phyloP scores from a whole-genome alignment of 1,284 basidiomycete genomes.

The Megacollybia platyphylla region DNA sequence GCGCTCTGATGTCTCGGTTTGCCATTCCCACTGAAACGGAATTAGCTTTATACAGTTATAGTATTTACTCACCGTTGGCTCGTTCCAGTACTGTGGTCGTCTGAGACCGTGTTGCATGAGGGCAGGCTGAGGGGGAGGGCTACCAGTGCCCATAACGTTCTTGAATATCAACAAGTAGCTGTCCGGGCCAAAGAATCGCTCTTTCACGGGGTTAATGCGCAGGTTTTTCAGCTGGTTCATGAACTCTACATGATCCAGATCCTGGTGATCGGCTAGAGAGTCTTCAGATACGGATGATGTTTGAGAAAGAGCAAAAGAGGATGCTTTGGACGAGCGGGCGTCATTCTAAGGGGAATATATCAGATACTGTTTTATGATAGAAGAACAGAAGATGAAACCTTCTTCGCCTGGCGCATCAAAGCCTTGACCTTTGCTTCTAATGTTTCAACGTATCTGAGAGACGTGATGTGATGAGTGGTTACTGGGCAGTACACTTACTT shows the following conservation, averaged over 20 bases:
- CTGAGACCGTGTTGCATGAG: constrained; percentile 25
- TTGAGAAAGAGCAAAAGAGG: too few species aligned
- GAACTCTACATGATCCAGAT: constrained; percentile 20
- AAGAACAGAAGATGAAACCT: too few species aligned
- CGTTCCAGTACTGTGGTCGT: constrained; percentile 21
- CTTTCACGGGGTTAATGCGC: constrained; percentile 19
- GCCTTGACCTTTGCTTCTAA: neutral
- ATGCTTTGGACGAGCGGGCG: too few species aligned
- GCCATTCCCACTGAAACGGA: constrained; percentile 6
- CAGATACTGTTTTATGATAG: too few species aligned
- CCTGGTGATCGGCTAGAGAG: constrained; percentile 12
- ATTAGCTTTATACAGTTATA: too few species aligned
- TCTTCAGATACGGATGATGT: neutral
- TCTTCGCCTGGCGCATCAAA: too few species aligned
- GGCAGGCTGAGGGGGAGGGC: constrained; percentile 5
- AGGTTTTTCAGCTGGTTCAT: constrained; percentile 22
- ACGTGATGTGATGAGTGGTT: neutral
- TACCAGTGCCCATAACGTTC: constrained; percentile 21
- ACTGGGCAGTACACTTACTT: too few species aligned
- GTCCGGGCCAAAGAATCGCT: constrained; percentile 50
- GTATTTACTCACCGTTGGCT: too few species aligned
- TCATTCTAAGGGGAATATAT: too few species aligned
- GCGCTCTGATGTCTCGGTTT: neutral
- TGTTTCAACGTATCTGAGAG: constrained; percentile 2
- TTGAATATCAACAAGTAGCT: constrained; percentile 41